phyloP scores from a whole-genome alignment of 1,139 yeast species.

The Zygoascus sp. region DNA sequence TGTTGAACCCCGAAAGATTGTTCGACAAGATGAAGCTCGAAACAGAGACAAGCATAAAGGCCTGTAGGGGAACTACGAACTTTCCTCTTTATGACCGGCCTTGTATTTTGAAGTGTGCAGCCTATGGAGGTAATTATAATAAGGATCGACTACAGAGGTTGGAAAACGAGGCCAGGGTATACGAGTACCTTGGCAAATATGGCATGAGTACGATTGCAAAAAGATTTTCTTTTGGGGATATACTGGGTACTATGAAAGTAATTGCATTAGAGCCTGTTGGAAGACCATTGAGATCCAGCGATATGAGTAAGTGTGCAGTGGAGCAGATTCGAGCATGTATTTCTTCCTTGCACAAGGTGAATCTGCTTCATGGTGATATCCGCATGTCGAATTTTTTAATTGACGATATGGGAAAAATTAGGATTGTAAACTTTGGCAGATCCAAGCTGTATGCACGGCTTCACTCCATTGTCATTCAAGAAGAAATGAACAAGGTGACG shows the following conservation, averaged over 20 bases:
- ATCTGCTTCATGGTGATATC: constrained; percentile 25
- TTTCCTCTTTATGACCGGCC: constrained; percentile 9
- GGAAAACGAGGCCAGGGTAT: constrained; percentile 27
- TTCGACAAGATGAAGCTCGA: background rate
- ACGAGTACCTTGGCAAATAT: constrained; percentile 24
- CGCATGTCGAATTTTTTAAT: constrained; percentile 23
- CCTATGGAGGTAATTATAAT: constrained; percentile 13
- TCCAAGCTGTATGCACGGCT: constrained; percentile 26
- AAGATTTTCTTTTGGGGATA: constrained; percentile 25
- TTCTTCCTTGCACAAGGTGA: constrained; percentile 22
- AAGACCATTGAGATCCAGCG: constrained; percentile 19
- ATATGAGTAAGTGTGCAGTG: constrained; percentile 17
- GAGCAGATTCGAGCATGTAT: constrained; percentile 23
- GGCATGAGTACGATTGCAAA: constrained; percentile 20
- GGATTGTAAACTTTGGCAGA: constrained; percentile 23
- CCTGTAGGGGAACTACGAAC: background rate
- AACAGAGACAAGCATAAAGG: constrained; percentile 2
- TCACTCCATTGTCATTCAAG: constrained; percentile 23
- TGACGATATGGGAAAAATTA: constrained; percentile 22
- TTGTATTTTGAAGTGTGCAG: constrained; percentile 20
- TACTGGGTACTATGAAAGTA: constrained; percentile 24
- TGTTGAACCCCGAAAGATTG: background rate
- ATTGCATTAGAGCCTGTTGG: constrained; percentile 29
- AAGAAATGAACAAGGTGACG: constrained; percentile 27
- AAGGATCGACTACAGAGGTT: constrained; percentile 13